A percentile compares a stretch with the other conserved stretches of the same genome.
These are phyloP conservation scores for Solanum lycopersicoides DNA, from an alignment of 257 asterid species.

Conservation along the genomic window DNA sequence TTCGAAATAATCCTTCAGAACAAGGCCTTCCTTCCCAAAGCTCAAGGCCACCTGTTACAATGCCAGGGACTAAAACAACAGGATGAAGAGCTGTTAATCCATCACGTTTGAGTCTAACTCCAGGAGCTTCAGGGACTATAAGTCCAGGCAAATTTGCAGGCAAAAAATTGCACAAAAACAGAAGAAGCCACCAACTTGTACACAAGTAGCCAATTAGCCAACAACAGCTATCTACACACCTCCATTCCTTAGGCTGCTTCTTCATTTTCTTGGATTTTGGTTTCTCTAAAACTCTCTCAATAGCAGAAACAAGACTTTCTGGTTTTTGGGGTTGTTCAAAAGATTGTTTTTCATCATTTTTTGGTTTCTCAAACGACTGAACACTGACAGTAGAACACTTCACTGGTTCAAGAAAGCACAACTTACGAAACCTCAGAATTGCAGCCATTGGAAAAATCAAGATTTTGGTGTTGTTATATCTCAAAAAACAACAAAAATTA, in stretches of 20 bases:
- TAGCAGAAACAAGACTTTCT: background rate
- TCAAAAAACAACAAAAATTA: background rate
- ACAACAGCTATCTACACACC: slow-evolving; percentile 55
- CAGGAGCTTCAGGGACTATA: slow-evolving; percentile 48
- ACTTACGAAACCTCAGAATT: slow-evolving; percentile 55
- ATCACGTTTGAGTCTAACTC: slow-evolving; percentile 42
- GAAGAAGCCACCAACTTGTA: slow-evolving; percentile 62
- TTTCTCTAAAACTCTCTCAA: background rate
- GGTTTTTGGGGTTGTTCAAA: background rate
- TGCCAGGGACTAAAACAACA: slow-evolving; percentile 76
- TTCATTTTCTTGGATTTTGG: slow-evolving; percentile 7
- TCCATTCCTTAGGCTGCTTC: slow-evolving; percentile 36
- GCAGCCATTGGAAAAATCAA: slow-evolving; percentile 23
- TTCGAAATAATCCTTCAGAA: slow-evolving; percentile 66
- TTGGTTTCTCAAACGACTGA: slow-evolving; percentile 10
- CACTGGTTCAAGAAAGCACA: slow-evolving; percentile 44
- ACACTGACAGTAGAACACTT: slow-evolving; percentile 7
- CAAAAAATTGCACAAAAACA: slow-evolving; percentile 36
- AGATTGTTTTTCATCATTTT: background rate
- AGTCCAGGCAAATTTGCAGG: slow-evolving; percentile 35
- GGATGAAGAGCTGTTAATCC: slow-evolving; percentile 64
- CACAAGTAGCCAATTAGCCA: slow-evolving; percentile 67
- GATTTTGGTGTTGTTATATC: background rate
- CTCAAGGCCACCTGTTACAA: slow-evolving; percentile 93
- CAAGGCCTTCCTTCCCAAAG: slow-evolving; percentile 95